Evolutionary conservation across 2,329 filamentous ascomycete species (phyloP).

Genomic region (Cercospora canescens): DNA sequence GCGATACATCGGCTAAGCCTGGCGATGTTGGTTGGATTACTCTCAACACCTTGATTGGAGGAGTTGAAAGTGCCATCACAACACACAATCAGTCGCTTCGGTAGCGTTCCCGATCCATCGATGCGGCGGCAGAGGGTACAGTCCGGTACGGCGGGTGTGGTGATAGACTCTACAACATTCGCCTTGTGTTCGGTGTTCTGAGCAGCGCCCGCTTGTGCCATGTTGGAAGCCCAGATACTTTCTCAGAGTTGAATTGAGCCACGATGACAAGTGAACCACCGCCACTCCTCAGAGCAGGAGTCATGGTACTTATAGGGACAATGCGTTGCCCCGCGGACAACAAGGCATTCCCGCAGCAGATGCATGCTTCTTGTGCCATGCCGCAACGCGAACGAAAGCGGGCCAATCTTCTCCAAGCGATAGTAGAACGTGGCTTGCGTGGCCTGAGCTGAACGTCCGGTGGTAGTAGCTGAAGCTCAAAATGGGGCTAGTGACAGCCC

Average conservation of each 20-base stretch:
- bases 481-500: background rate
- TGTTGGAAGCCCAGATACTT: background rate
- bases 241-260: background rate
- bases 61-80: slow-evolving; percentile 29
- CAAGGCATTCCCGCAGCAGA: background rate
- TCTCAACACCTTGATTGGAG: slow-evolving; percentile 23
- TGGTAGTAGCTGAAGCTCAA: slow-evolving; percentile 5
- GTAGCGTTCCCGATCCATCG: slow-evolving; percentile 16
- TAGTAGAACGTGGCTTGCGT: slow-evolving; percentile 4
- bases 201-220: background rate
- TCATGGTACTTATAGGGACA: background rate
- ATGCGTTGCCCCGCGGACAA: background rate
- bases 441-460: slow-evolving; percentile 5
- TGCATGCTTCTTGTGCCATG: slow-evolving; percentile 1
- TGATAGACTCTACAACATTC: background rate
- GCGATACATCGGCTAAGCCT: slow-evolving; percentile 30
- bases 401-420: background rate
- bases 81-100: slow-evolving; percentile 28
- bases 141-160: background rate
- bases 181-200: background rate
- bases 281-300: background rate
- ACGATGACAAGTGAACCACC: background rate
- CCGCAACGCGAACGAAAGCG: background rate
- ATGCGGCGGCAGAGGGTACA: slow-evolving; percentile 10
- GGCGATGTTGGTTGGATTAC: slow-evolving; percentile 31